These are phyloP conservation scores for Boletus vermiculosoides DNA, from an alignment of 768 basidiomycete genomes.

Conservation along the genomic window DNA sequence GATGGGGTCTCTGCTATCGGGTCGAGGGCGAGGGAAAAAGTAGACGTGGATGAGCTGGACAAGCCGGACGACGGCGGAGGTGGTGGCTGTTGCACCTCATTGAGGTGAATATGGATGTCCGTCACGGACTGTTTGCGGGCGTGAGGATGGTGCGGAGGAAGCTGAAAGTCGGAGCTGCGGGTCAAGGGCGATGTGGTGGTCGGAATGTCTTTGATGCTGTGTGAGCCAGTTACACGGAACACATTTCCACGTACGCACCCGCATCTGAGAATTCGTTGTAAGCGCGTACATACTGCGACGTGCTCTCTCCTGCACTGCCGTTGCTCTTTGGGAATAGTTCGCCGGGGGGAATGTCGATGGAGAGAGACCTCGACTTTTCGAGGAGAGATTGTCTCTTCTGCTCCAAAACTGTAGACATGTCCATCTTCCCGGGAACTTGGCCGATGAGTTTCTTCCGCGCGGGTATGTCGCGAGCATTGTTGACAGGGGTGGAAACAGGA, in stretches of 20 bases:
- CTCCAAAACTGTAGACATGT: slow-evolving; percentile 50
- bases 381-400: slow-evolving; percentile 53
- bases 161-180: slow-evolving; percentile 50
- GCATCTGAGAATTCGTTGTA: slow-evolving; percentile 29
- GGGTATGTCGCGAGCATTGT: slow-evolving; percentile 33
- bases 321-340: slow-evolving; percentile 39
- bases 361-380: slow-evolving; percentile 56
- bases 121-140: slow-evolving; percentile 71
- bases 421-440: slow-evolving; percentile 34
- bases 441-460: slow-evolving; percentile 59
- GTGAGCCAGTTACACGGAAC: slow-evolving; percentile 6
- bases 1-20: slow-evolving; percentile 46
- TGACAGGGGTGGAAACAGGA: slow-evolving; percentile 19
- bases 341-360: slow-evolving; percentile 56
- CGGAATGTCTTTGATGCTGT: slow-evolving; percentile 1
- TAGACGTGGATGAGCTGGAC: slow-evolving; percentile 42
- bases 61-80: slow-evolving; percentile 23
- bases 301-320: slow-evolving; percentile 2
- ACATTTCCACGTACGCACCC: slow-evolving; percentile 11
- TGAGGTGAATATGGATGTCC: slow-evolving; percentile 45
- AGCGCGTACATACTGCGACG: slow-evolving; percentile 31
- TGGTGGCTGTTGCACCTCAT: slow-evolving; percentile 27
- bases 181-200: slow-evolving; percentile 34
- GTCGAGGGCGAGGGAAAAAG: slow-evolving; percentile 49
- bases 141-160: slow-evolving; percentile 67